Percentiles rank a stretch among this genome's conserved stretches.
Evolutionary conservation across 495 filamentous ascomycete genomes (phyloP).

Genomic region (Tuber melanosporum): DNA sequence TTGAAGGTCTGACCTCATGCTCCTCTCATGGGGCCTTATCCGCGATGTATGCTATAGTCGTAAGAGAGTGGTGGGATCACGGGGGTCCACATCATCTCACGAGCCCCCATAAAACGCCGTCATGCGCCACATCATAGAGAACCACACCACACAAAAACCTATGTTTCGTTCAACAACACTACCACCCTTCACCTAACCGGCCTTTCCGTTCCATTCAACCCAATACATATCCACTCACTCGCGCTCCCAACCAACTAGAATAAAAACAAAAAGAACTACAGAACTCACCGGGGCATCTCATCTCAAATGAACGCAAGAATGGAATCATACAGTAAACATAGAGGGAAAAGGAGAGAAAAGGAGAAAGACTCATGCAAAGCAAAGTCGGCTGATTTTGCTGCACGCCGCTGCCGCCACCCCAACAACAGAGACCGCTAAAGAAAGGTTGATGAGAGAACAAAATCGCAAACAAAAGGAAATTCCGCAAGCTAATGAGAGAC

Average conservation of each 20-base stretch:
- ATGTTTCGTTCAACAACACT: not conserved
- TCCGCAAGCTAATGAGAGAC: not conserved
- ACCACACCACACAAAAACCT: not conserved
- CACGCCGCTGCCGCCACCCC: not conserved
- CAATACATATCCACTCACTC: not conserved
- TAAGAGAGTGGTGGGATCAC: not conserved
- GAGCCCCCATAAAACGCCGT: not conserved
- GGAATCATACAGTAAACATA: slow-evolving; percentile 1
- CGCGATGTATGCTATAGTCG: not conserved
- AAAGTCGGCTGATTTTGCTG: not conserved
- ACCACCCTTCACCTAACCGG: not conserved
- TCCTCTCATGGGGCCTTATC: not conserved
- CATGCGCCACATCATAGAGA: not conserved
- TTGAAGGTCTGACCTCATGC: not conserved
- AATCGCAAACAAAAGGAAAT: not conserved
- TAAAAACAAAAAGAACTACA: not conserved
- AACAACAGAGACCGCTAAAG: not conserved
- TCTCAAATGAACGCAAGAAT: not conserved
- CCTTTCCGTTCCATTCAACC: not conserved
- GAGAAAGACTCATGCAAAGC: not conserved
- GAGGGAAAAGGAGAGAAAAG: not conserved
- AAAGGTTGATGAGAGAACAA: not conserved
- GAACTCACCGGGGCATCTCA: not conserved
- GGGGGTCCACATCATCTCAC: not conserved
- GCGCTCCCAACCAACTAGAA: not conserved